Conservation (phyloP, 306 rosid species). For the Dryas drummondii region DNA sequence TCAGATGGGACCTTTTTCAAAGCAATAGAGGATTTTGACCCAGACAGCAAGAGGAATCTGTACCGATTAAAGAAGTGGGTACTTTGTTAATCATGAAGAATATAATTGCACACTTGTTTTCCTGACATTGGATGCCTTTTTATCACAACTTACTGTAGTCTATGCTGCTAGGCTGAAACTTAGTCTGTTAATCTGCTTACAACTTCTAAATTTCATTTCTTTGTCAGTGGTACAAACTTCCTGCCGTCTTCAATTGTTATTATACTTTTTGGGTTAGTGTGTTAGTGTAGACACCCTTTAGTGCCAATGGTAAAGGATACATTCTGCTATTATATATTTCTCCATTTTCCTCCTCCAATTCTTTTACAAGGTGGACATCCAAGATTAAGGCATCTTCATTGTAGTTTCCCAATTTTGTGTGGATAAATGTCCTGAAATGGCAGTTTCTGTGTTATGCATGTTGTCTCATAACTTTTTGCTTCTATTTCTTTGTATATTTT, state of each 20-base stretch:
- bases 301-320: not conserved
- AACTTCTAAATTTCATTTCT: not conserved
- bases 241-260: not conserved
- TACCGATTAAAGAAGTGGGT: conserved; percentile 80
- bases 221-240: not conserved
- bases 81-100: conserved; percentile 4
- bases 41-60: conserved; percentile 79
- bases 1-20: conserved; percentile 93
- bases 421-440: not conserved
- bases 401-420: conserved; percentile 6
- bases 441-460: conserved; percentile 5
- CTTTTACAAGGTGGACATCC: not conserved
- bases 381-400: not conserved
- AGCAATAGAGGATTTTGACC: conserved; percentile 92
- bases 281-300: not conserved
- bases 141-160: conserved; percentile 7
- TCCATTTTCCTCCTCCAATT: not conserved
- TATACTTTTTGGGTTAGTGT: not conserved
- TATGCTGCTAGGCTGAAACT: conserved; percentile 12
- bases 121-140: conserved; percentile 25
- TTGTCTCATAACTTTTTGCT: not conserved
- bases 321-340: not conserved
- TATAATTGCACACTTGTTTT: conserved; percentile 2
- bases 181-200: not conserved
- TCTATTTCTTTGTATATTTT: not conserved